Evolutionary conservation across 2,329 filamentous ascomycete genomes (phyloP).

Genomic region (Monilinia fructicola): DNA sequence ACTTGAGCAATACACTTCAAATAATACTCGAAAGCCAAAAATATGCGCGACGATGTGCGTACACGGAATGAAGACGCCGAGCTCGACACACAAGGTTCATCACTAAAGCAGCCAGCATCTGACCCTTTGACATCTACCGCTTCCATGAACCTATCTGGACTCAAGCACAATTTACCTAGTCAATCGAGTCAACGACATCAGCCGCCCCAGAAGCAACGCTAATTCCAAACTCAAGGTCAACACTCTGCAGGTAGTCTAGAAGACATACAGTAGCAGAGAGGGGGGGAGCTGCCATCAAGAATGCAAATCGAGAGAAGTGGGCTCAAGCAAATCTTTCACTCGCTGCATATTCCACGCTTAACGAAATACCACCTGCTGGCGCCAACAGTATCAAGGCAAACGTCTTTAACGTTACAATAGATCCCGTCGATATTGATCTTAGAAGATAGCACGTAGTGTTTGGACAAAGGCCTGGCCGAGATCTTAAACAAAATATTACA

Average conservation of each 20-base stretch:
- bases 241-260: not conserved
- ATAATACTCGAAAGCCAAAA: not conserved
- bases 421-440: not conserved
- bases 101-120: not conserved
- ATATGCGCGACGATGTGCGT: not conserved
- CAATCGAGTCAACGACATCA: not conserved
- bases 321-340: not conserved
- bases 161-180: not conserved
- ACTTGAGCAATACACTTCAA: not conserved
- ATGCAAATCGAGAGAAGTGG: not conserved
- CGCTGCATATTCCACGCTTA: not conserved
- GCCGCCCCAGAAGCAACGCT: not conserved
- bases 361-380: not conserved
- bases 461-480: too few species aligned
- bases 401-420: conserved; percentile 11
- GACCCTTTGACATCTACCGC: not conserved
- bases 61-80: too few species aligned
- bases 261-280: not conserved
- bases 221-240: not conserved
- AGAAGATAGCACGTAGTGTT: not conserved
- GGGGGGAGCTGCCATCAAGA: not conserved
- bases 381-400: conserved; percentile 38
- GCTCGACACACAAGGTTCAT: too few species aligned
- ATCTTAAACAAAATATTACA: not conserved
- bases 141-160: not conserved